These are phyloP conservation scores for Lagenidium giganteum DNA, from an alignment of 352 stramenopile species.

Conservation along the genomic window DNA sequence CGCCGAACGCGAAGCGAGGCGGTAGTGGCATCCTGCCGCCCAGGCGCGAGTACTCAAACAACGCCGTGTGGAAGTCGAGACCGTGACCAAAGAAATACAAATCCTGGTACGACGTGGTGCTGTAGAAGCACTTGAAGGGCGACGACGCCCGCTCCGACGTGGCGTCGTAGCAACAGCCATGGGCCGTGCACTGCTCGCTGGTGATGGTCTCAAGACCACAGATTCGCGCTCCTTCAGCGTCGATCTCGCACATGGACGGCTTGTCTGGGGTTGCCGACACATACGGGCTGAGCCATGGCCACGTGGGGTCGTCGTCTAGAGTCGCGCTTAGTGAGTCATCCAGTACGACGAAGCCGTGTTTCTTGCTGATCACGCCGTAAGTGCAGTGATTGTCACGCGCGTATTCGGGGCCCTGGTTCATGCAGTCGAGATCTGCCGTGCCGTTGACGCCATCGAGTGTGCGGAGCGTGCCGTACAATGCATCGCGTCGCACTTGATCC, in stretches of 20 bases:
- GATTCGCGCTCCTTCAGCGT: slow-evolving; percentile 13
- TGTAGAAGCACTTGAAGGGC: slow-evolving; percentile 28
- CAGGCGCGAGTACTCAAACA: slow-evolving; percentile 32
- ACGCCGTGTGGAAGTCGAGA: slow-evolving; percentile 26
- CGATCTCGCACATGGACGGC: slow-evolving; percentile 6
- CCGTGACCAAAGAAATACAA: slow-evolving; percentile 49
- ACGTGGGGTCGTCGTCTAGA: slow-evolving; percentile 17
- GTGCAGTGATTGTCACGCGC: slow-evolving; percentile 33
- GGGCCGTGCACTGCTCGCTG: slow-evolving; percentile 12
- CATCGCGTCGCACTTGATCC: slow-evolving; percentile 12
- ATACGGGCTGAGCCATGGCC: slow-evolving; percentile 18
- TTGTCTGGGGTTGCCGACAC: not conserved
- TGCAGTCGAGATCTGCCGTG: slow-evolving; percentile 22
- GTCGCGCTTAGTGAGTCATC: slow-evolving; percentile 26
- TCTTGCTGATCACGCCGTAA: slow-evolving; percentile 27
- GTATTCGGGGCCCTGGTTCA: slow-evolving; percentile 17
- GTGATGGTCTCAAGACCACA: slow-evolving; percentile 19
- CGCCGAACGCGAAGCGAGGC: slow-evolving; percentile 26
- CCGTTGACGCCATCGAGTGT: slow-evolving; percentile 31
- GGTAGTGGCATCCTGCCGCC: slow-evolving; percentile 29
- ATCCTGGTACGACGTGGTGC: slow-evolving; percentile 24
- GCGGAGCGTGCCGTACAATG: slow-evolving; percentile 27
- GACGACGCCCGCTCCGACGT: not conserved
- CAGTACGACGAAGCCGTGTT: slow-evolving; percentile 25
- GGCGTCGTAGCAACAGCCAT: slow-evolving; percentile 22